phyloP scores from a whole-genome alignment of 2,329 filamentous ascomycete species.

The Diplodia seriata region DNA sequence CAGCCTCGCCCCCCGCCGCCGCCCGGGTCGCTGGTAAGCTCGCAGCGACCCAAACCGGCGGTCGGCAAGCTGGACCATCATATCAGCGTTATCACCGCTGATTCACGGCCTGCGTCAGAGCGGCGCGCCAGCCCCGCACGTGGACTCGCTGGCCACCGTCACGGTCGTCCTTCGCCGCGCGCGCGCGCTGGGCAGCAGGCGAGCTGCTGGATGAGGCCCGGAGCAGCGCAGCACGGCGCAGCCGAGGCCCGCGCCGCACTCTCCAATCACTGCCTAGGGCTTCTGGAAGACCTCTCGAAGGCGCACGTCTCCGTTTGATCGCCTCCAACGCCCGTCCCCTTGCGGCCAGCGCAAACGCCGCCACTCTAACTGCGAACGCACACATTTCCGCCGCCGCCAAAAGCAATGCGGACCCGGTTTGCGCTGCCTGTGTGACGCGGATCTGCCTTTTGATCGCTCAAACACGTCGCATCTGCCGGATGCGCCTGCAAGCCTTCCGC shows the following conservation, averaged over 20 bases:
- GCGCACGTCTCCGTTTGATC: slow-evolving; percentile 38
- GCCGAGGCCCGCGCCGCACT: slow-evolving; percentile 6
- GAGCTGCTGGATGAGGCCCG: slow-evolving; percentile 19
- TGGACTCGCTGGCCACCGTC: background rate
- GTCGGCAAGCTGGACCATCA: slow-evolving; percentile 34
- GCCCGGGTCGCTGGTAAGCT: slow-evolving; percentile 44
- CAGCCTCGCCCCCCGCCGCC: slow-evolving; percentile 39
- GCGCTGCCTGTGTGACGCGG: slow-evolving; percentile 19
- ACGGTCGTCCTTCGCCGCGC: background rate
- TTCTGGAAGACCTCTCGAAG: slow-evolving; percentile 43
- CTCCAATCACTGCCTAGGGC: slow-evolving; percentile 23
- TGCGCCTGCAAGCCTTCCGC: slow-evolving; percentile 32
- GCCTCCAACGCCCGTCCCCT: slow-evolving; percentile 3
- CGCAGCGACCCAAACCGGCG: slow-evolving; percentile 33
- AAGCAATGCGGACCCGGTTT: slow-evolving; percentile 32
- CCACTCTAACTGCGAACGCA: slow-evolving; percentile 25
- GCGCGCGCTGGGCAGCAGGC: slow-evolving; percentile 18
- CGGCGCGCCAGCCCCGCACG: slow-evolving; percentile 32
- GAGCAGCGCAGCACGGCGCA: slow-evolving; percentile 19
- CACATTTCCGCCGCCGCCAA: slow-evolving; percentile 20
- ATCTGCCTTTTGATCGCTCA: slow-evolving; percentile 32
- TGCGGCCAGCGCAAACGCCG: slow-evolving; percentile 14
- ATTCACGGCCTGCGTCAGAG: slow-evolving; percentile 23
- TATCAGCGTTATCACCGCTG: slow-evolving; percentile 36
- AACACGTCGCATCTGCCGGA: slow-evolving; percentile 32